Evolutionary conservation across 2,329 filamentous ascomycete genomes (phyloP).

Genomic region (Davidsoniella eucalypti): DNA sequence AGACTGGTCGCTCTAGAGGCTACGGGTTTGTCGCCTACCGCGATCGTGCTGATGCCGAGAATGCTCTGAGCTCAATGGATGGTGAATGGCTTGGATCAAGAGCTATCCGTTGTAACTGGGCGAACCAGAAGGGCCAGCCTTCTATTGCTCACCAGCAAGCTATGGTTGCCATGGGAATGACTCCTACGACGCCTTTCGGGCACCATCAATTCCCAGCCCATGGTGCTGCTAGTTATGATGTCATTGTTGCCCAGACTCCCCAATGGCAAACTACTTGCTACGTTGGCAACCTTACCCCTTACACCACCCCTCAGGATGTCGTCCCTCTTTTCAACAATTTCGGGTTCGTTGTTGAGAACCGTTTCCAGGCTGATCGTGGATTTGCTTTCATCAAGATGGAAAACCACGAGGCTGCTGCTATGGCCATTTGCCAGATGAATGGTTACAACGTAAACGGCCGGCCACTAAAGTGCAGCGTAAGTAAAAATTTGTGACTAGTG

Average conservation of each 20-base stretch:
- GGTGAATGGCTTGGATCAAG: slow-evolving; percentile 97
- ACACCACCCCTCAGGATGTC: slow-evolving; percentile 90
- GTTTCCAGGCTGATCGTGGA: slow-evolving; percentile 92
- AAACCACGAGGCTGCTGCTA: slow-evolving; percentile 89
- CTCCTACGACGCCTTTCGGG: slow-evolving; percentile 86
- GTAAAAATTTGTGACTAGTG: slow-evolving; percentile 24
- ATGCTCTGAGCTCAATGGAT: slow-evolving; percentile 93
- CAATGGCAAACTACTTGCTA: slow-evolving; percentile 98
- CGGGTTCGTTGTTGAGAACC: slow-evolving; percentile 89
- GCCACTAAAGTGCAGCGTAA: slow-evolving; percentile 94
- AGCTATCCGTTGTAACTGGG: slow-evolving; percentile 98
- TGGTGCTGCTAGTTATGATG: slow-evolving; percentile 92
- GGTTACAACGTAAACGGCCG: slow-evolving; percentile 96
- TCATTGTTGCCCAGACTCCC: slow-evolving; percentile 87
- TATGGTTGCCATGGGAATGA: slow-evolving; percentile 96
- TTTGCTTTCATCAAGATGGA: slow-evolving; percentile 99
- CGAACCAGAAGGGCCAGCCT: slow-evolving; percentile 98
- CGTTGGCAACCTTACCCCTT: slow-evolving; percentile 92
- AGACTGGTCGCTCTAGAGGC: slow-evolving; percentile 90
- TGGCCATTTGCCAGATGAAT: slow-evolving; percentile 95
- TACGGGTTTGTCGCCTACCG: slow-evolving; percentile 98
- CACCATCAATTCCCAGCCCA: slow-evolving; percentile 97
- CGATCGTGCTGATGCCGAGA: slow-evolving; percentile 84
- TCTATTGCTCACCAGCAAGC: slow-evolving; percentile 96
- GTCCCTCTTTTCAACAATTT: slow-evolving; percentile 99